Evolutionary conservation across 768 basidiomycete species (phyloP).

Genomic region (Podaxis sp.): DNA sequence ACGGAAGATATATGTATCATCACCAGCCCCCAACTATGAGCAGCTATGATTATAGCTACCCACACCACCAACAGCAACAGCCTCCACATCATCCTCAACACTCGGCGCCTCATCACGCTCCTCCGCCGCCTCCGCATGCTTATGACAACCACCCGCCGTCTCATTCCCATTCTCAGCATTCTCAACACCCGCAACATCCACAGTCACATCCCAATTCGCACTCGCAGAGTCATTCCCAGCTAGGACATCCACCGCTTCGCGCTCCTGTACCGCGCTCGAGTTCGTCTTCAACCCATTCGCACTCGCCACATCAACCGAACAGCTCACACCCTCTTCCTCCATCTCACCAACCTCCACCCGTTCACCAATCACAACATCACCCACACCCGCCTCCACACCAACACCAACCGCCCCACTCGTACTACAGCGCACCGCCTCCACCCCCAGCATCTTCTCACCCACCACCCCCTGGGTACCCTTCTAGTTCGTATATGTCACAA

Average conservation of each 20-base stretch:
- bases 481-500: constrained; percentile 6
- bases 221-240: constrained; percentile 4
- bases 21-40: constrained; percentile 36
- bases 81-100: constrained; percentile 26
- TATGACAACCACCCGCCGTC: constrained; percentile 14
- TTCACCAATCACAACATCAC: constrained; percentile 19
- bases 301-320: constrained; percentile 13
- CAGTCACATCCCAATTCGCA: constrained; percentile 21
- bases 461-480: constrained; percentile 3
- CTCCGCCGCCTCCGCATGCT: constrained; percentile 18
- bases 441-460: constrained; percentile 14
- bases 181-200: neutral
- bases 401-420: constrained; percentile 12
- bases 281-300: constrained; percentile 7
- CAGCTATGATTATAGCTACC: constrained; percentile 43
- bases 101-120: constrained; percentile 24
- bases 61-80: constrained; percentile 16
- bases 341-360: constrained; percentile 15
- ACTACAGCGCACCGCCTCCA: constrained; percentile 15
- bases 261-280: constrained; percentile 9
- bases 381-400: constrained; percentile 12
- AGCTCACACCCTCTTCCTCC: constrained; percentile 23
- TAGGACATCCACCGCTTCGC: constrained; percentile 10
- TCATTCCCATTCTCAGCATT: constrained; percentile 14
- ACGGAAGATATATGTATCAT: constrained; percentile 54